phyloP scores from a whole-genome alignment of 495 filamentous ascomycete genomes.

The Jackrogersella minutella region DNA sequence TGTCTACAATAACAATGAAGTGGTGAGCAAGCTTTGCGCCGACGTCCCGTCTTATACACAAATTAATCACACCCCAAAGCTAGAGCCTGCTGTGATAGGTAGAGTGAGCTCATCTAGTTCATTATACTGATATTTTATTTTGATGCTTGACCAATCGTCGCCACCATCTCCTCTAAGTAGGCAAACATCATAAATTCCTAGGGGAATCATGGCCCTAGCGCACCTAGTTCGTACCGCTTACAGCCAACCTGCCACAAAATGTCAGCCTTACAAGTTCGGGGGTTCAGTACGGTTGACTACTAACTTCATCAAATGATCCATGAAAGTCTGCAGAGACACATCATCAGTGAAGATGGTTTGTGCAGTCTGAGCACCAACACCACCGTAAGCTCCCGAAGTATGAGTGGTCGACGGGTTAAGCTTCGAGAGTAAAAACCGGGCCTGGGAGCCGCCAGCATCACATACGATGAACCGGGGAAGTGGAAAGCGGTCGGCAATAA shows the following conservation, averaged over 20 bases:
- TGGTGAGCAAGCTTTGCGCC: neutral
- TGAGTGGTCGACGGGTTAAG: conserved; percentile 99
- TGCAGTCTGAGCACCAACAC: conserved; percentile 81
- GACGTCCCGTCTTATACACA: neutral
- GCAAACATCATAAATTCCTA: neutral
- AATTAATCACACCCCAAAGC: neutral
- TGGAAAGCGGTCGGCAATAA: conserved; percentile 97
- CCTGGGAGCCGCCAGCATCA: conserved; percentile 97
- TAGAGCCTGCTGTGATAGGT: neutral
- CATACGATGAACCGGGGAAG: conserved; percentile 98
- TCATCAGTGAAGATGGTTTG: conserved; percentile 99
- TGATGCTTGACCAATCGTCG: neutral
- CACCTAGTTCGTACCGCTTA: conserved; percentile 63
- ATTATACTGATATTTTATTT: neutral
- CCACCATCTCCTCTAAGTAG: neutral
- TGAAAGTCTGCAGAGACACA: conserved; percentile 97
- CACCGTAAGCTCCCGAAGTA: conserved; percentile 89
- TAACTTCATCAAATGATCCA: conserved; percentile 99
- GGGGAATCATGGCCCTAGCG: neutral
- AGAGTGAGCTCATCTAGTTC: neutral
- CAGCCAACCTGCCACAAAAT: conserved; percentile 54
- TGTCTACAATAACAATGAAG: conserved; percentile 10
- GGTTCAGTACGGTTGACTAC: conserved; percentile 46
- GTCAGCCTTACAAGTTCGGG: conserved; percentile 10
- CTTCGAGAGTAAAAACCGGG: conserved; percentile 96